Percentiles rank a stretch among this genome's conserved stretches.
phyloP scores from a whole-genome alignment of 352 stramenopile species.

The Phytophthora chlamydospora region DNA sequence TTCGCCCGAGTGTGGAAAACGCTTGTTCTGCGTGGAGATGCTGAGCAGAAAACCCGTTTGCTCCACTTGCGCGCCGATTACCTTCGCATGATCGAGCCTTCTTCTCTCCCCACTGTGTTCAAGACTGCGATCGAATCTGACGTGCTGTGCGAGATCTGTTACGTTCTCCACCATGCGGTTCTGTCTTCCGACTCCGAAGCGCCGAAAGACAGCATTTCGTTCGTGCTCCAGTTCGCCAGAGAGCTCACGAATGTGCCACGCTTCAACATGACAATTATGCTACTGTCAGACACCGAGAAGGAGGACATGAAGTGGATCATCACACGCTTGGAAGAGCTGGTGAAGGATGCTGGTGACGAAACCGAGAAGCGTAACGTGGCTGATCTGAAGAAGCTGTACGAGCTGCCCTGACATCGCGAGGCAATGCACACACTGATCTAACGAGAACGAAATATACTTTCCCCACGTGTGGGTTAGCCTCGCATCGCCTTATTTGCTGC shows the following conservation, averaged over 20 bases:
- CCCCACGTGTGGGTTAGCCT: neutral
- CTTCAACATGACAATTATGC: slow-evolving; percentile 84
- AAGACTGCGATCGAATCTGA: slow-evolving; percentile 82
- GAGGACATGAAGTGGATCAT: slow-evolving; percentile 59
- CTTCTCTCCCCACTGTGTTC: slow-evolving; percentile 54
- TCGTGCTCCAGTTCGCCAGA: slow-evolving; percentile 45
- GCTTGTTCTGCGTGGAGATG: slow-evolving; percentile 52
- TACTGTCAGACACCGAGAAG: slow-evolving; percentile 72
- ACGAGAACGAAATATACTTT: slow-evolving; percentile 7
- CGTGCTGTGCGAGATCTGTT: slow-evolving; percentile 72
- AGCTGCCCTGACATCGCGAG: slow-evolving; percentile 33
- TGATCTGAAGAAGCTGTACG: slow-evolving; percentile 54
- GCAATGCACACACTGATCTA: slow-evolving; percentile 2
- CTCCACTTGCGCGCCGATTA: slow-evolving; percentile 56
- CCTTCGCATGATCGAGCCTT: slow-evolving; percentile 47
- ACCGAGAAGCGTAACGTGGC: slow-evolving; percentile 17
- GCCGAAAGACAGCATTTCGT: slow-evolving; percentile 9
- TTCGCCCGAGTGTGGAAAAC: slow-evolving; percentile 83
- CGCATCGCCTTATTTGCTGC: slow-evolving; percentile 68
- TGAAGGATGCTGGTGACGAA: slow-evolving; percentile 9
- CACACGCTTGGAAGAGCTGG: slow-evolving; percentile 24
- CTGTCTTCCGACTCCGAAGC: slow-evolving; percentile 1
- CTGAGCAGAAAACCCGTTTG: slow-evolving; percentile 32
- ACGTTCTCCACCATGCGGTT: slow-evolving; percentile 43
- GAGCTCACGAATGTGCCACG: slow-evolving; percentile 60